A percentile compares a stretch with the other conserved stretches of the same genome.
Evolutionary conservation across 805 yeast species (phyloP).

Genomic region (Saccharomyces mikatae): DNA sequence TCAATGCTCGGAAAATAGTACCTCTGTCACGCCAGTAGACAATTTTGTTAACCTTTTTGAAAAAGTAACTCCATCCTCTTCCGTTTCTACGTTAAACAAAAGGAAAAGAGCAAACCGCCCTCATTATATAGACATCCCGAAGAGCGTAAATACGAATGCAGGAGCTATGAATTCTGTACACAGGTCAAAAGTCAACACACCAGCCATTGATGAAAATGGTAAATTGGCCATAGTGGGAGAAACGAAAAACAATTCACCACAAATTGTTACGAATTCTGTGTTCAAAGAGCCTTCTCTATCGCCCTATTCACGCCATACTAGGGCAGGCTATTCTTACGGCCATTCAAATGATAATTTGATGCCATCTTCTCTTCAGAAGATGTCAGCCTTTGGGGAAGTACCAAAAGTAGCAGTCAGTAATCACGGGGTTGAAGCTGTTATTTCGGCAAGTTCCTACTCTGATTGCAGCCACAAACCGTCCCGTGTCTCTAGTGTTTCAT

Average conservation of each 20-base stretch:
- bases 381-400: not conserved
- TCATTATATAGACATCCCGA: constrained; percentile 20
- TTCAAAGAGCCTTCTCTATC: constrained; percentile 5
- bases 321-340: not conserved
- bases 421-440: not conserved
- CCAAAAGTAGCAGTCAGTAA: not conserved
- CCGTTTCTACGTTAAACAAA: not conserved
- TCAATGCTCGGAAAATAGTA: not conserved
- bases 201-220: constrained; percentile 34
- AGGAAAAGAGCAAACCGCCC: constrained; percentile 15
- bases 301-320: not conserved
- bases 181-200: constrained; percentile 27
- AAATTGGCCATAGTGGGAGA: constrained; percentile 29
- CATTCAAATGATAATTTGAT: not conserved
- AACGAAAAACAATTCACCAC: constrained; percentile 9
- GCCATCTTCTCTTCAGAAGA: not conserved
- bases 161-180: constrained; percentile 1
- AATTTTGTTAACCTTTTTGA: not conserved
- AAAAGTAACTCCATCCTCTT: constrained; percentile 1
- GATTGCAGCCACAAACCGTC: constrained; percentile 6
- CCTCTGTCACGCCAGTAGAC: not conserved
- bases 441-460: constrained; percentile 14
- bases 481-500: not conserved
- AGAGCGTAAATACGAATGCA: constrained; percentile 4
- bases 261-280: constrained; percentile 5